Evolutionary conservation across 148 eudicot genomes (phyloP).

Genomic region (Salicornia ramosissima): DNA sequence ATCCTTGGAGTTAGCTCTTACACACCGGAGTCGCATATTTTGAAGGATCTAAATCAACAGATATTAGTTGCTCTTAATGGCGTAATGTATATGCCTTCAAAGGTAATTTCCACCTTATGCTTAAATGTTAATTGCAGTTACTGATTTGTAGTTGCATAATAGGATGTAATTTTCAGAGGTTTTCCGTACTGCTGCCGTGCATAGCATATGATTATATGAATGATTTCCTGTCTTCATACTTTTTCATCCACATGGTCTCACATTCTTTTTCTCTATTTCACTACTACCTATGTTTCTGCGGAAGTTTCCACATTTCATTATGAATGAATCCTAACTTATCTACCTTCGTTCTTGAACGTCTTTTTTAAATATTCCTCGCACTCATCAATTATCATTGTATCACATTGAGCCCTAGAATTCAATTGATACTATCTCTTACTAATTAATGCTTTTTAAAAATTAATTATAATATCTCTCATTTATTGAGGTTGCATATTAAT

Average conservation of each 20-base stretch:
- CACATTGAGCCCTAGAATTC: background rate
- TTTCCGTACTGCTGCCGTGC: background rate
- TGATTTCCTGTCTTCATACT: background rate
- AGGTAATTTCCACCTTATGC: slow-evolving; percentile 33
- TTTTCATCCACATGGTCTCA: background rate
- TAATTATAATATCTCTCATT: too few relatives aligned
- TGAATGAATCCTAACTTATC: too few relatives aligned
- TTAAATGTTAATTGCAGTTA: background rate
- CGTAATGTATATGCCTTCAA: slow-evolving; percentile 80
- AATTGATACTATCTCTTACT: background rate
- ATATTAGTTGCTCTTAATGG: slow-evolving; percentile 86
- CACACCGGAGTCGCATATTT: slow-evolving; percentile 46
- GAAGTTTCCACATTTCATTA: background rate
- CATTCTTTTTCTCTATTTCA: background rate
- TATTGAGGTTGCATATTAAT: too few relatives aligned
- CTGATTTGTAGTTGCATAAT: background rate
- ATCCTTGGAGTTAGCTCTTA: slow-evolving; percentile 83
- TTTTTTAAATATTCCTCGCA: background rate
- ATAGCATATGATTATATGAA: background rate
- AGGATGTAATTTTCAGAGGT: slow-evolving; percentile 3
- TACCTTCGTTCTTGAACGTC: background rate
- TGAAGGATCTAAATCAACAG: slow-evolving; percentile 50
- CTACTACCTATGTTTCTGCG: background rate
- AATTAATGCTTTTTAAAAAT: too few relatives aligned
- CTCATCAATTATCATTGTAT: background rate